A percentile compares a stretch with the other conserved stretches of the same genome.
Evolutionary conservation across 78 protist genomes (phyloP).

Genomic region (Guillardia theta): DNA sequence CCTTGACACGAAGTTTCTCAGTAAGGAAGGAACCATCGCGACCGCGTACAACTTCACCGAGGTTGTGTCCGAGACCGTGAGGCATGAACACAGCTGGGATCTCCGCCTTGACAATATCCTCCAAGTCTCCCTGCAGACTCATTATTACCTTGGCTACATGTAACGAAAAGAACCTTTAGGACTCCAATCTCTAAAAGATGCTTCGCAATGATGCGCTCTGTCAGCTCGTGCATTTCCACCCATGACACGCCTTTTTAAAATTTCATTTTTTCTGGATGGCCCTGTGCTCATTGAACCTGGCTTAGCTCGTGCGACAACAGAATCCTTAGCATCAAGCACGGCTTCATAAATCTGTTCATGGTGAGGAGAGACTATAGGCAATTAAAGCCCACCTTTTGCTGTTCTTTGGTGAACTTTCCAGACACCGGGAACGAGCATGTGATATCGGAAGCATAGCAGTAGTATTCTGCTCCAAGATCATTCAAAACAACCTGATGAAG

Average conservation of each 20-base stretch:
- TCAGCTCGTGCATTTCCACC: background rate
- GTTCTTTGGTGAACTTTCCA: conserved; percentile 50
- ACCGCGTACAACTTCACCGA: background rate
- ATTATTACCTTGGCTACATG: no score
- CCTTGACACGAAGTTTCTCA: background rate
- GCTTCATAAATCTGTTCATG: conserved; percentile 29
- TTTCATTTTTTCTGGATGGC: no score
- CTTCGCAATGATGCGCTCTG: conserved; percentile 53
- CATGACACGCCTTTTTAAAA: background rate
- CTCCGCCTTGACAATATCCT: conserved; percentile 62
- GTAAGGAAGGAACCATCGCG: background rate
- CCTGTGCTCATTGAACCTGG: no score
- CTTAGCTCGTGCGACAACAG: background rate
- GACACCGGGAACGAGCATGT: conserved; percentile 66
- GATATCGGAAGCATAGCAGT: conserved; percentile 62
- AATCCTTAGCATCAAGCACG: conserved; percentile 42
- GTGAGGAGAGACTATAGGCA: no score
- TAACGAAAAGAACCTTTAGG: no score
- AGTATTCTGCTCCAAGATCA: conserved; percentile 68
- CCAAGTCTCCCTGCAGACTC: no score
- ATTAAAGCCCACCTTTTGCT: no score
- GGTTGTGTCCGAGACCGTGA: conserved; percentile 82
- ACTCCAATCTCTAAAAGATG: conserved; percentile 64
- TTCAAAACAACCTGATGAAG: conserved; percentile 56
- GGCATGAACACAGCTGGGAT: conserved; percentile 79